Evolutionary conservation across 2,329 filamentous ascomycete genomes (phyloP).

Genomic region (Colletotrichum karsti): DNA sequence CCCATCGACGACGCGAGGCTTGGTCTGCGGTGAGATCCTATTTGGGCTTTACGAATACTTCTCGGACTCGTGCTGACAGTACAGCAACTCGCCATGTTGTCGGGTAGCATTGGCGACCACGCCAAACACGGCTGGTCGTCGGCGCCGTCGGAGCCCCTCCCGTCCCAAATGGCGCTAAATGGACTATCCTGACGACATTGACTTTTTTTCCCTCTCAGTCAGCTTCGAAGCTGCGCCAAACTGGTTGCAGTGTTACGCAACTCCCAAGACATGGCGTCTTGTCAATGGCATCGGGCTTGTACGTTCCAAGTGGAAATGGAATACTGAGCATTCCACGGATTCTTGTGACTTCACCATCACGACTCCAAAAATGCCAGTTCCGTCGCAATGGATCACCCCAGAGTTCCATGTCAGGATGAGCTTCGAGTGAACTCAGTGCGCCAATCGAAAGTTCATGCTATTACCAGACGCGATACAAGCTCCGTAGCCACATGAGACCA

Average conservation of each 20-base stretch:
- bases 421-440: background rate
- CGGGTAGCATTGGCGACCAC: background rate
- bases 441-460: too few relatives aligned
- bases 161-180: constrained; percentile 21
- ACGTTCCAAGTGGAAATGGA: background rate
- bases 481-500: background rate
- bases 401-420: background rate
- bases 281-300: constrained; percentile 6
- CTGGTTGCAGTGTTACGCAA: constrained; percentile 21
- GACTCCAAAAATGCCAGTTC: background rate
- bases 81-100: background rate
- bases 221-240: background rate
- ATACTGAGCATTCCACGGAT: background rate
- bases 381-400: background rate
- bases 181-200: constrained; percentile 30
- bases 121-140: background rate
- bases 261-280: constrained; percentile 22
- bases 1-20: background rate
- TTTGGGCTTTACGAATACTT: background rate
- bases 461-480: too few relatives aligned
- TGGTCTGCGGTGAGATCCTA: background rate
- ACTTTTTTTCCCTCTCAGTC: constrained; percentile 6
- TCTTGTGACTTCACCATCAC: background rate
- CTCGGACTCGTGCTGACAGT: background rate
- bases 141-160: constrained; percentile 19